phyloP scores from a whole-genome alignment of 768 basidiomycete genomes.

The Amanita rubescens region DNA sequence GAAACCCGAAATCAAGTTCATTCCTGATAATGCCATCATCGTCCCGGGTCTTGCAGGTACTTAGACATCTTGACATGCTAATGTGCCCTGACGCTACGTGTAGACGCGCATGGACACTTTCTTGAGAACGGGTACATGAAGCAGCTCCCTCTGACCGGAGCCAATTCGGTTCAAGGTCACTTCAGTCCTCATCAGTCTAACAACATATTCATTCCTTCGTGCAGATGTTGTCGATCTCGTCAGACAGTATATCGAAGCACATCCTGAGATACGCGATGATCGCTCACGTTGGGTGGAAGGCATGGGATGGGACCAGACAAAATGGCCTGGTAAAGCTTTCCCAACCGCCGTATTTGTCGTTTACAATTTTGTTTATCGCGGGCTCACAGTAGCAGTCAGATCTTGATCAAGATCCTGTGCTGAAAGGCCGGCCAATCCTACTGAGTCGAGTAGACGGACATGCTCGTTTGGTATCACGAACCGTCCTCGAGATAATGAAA shows the following conservation, averaged over 20 bases:
- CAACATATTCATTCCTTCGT: neutral
- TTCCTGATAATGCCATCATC: slow-evolving; percentile 32
- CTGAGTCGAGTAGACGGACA: slow-evolving; percentile 78
- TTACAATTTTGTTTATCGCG: neutral
- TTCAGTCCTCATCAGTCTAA: neutral
- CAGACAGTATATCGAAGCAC: slow-evolving; percentile 47
- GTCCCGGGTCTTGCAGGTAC: slow-evolving; percentile 71
- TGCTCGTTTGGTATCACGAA: slow-evolving; percentile 78
- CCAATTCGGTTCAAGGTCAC: slow-evolving; percentile 53
- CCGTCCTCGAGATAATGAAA: slow-evolving; percentile 57
- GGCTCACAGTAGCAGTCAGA: slow-evolving; percentile 43
- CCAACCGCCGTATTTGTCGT: slow-evolving; percentile 56
- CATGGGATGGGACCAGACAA: slow-evolving; percentile 92
- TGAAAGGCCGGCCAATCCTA: slow-evolving; percentile 64
- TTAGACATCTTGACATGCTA: neutral
- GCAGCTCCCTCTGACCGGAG: slow-evolving; percentile 55
- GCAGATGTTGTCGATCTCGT: slow-evolving; percentile 59
- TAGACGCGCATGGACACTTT: slow-evolving; percentile 79
- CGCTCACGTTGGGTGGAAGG: slow-evolving; percentile 69
- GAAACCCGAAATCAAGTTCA: neutral
- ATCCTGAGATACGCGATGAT: slow-evolving; percentile 49
- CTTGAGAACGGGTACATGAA: slow-evolving; percentile 66
- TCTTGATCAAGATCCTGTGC: slow-evolving; percentile 59
- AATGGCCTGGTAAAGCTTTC: slow-evolving; percentile 56
- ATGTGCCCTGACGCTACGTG: neutral